Conservation (phyloP, 2,329 filamentous ascomycete genomes). For the Colletotrichum theobromicola region DNA sequence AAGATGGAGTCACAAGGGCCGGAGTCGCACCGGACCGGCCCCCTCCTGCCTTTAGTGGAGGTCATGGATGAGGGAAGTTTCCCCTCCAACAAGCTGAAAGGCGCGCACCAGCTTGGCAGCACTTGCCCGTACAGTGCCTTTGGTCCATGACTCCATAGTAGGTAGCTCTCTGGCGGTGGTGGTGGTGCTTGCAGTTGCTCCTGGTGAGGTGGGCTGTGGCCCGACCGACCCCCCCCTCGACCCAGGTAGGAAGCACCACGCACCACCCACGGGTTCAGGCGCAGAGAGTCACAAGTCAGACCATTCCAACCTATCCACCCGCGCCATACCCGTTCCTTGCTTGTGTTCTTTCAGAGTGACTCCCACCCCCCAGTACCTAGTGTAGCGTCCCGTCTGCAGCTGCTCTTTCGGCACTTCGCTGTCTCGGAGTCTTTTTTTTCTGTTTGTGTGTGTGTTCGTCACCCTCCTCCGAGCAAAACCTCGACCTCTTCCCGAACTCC, state of each 20-base stretch:
- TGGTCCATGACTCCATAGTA: no score
- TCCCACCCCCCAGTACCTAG: not conserved
- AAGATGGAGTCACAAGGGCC: not conserved
- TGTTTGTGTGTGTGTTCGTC: no score
- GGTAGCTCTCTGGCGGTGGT: not conserved
- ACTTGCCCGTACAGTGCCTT: no score
- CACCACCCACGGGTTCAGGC: not conserved
- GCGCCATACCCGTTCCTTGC: not conserved
- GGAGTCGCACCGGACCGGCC: not conserved
- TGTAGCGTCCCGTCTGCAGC: conserved; percentile 8
- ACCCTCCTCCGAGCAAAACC: not conserved
- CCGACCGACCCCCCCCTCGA: no score
- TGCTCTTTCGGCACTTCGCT: conserved; percentile 17
- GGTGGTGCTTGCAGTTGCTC: not conserved
- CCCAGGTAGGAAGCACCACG: not conserved
- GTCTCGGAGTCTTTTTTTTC: conserved; percentile 17
- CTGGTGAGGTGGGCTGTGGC: not conserved
- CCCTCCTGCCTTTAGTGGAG: not conserved
- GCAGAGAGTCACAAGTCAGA: conserved; percentile 19
- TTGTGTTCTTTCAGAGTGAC: not conserved
- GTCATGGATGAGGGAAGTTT: not conserved
- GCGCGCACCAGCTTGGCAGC: no score
- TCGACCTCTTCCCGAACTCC: not conserved
- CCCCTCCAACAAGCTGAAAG: not conserved
- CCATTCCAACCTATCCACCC: not conserved